A percentile compares a stretch with the other conserved stretches of the same genome.
These are phyloP conservation scores for Inga laurina DNA, from an alignment of 306 rosid genomes.

Conservation along the genomic window DNA sequence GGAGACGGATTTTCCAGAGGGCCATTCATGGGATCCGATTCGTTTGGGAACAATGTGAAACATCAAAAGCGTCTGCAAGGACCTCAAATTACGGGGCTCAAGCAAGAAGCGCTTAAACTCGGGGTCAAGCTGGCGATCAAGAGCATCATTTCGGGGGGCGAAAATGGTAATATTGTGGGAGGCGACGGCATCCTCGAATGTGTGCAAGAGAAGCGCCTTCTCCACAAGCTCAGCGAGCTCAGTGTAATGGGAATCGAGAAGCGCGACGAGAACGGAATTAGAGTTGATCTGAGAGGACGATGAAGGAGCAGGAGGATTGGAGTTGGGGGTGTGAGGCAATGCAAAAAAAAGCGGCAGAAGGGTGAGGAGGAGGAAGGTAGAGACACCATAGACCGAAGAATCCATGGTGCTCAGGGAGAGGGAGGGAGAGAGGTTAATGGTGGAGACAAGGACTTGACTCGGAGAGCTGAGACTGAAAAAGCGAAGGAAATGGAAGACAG, in stretches of 20 bases:
- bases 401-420: not conserved
- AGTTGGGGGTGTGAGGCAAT: not conserved
- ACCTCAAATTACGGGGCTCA: not conserved
- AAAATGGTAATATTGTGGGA: slow-evolving; percentile 7
- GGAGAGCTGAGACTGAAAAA: not conserved
- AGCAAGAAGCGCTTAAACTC: slow-evolving; percentile 21
- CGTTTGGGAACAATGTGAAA: slow-evolving; percentile 9
- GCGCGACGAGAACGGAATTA: slow-evolving; percentile 18
- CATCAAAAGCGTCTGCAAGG: slow-evolving; percentile 6
- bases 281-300: not conserved
- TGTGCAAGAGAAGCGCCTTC: slow-evolving; percentile 11
- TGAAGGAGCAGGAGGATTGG: not conserved
- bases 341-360: not conserved
- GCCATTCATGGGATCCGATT: not conserved
- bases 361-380: not conserved
- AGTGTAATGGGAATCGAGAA: slow-evolving; percentile 14
- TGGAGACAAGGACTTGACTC: not conserved
- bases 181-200: not conserved
- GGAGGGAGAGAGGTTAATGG: not conserved
- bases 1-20: not conserved
- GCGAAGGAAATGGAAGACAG: not conserved
- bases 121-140: slow-evolving; percentile 9
- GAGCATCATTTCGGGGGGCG: slow-evolving; percentile 5
- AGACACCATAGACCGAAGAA: slow-evolving; percentile 6
- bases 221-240: slow-evolving; percentile 11